Conservation (phyloP, 2,329 filamentous ascomycete genomes). For the Dactylellina drechsleri region DNA sequence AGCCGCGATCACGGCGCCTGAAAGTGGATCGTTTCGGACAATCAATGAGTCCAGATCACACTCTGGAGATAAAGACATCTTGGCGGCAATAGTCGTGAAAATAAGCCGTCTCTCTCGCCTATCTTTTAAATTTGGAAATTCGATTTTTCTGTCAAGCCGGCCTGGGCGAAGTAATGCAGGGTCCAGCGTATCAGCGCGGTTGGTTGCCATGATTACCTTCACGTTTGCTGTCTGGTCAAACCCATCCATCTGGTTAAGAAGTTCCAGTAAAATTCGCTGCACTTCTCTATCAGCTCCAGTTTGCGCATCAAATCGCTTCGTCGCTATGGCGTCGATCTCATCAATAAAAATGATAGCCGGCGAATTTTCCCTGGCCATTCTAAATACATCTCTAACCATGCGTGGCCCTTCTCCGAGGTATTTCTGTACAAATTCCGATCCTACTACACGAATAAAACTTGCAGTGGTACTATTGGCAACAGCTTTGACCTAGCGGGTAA, state of each 20-base stretch:
- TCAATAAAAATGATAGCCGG: slow-evolving; percentile 99
- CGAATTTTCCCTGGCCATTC: slow-evolving; percentile 98
- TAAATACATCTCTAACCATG: slow-evolving; percentile 99
- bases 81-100: slow-evolving; percentile 94
- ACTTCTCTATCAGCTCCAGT: slow-evolving; percentile 98
- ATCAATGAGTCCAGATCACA: slow-evolving; percentile 96
- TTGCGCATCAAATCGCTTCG: slow-evolving; percentile 98
- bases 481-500: slow-evolving; percentile 73
- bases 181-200: slow-evolving; percentile 95
- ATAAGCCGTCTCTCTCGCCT: slow-evolving; percentile 94
- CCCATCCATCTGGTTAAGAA: slow-evolving; percentile 99
- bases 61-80: slow-evolving; percentile 97
- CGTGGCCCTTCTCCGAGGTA: slow-evolving; percentile 96
- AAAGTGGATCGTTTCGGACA: slow-evolving; percentile 93
- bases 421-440: slow-evolving; percentile 98
- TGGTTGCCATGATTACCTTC: slow-evolving; percentile 99
- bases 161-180: slow-evolving; percentile 93
- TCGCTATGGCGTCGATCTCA: slow-evolving; percentile 98
- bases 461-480: slow-evolving; percentile 98
- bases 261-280: slow-evolving; percentile 94
- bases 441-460: slow-evolving; percentile 97
- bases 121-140: slow-evolving; percentile 95
- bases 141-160: slow-evolving; percentile 96
- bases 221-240: slow-evolving; percentile 99
- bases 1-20: slow-evolving; percentile 93